Evolutionary conservation across 495 filamentous ascomycete species (phyloP).

Genomic region (Tirmania nivea): DNA sequence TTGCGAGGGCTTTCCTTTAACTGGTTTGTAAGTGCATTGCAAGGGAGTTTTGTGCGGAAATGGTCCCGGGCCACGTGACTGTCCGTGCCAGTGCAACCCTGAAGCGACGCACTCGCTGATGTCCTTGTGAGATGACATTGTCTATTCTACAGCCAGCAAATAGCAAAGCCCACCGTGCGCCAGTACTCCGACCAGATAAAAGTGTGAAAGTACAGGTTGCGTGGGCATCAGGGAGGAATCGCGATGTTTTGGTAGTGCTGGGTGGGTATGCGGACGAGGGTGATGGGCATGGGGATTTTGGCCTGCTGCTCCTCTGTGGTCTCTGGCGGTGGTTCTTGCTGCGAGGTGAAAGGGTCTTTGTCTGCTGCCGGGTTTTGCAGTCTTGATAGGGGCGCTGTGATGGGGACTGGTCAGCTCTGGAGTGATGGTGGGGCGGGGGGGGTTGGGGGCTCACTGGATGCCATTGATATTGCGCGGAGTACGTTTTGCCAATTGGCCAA

Average conservation of each 20-base stretch:
- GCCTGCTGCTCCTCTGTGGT: constrained; percentile 22
- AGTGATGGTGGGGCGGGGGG: not conserved
- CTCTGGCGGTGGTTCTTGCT: constrained; percentile 15
- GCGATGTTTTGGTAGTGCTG: constrained; percentile 24
- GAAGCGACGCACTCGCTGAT: no score
- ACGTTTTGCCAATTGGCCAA: constrained; percentile 94
- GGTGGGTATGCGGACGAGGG: constrained; percentile 58
- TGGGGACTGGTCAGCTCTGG: constrained; percentile 1
- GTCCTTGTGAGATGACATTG: no score
- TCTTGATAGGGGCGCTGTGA: constrained; percentile 3
- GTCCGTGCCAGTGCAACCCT: no score
- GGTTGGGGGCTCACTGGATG: constrained; percentile 45
- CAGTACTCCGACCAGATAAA: no score
- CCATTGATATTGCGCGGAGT: constrained; percentile 80
- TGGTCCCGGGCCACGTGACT: no score
- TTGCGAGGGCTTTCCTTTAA: no score
- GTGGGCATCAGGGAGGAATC: not conserved
- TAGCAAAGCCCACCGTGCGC: no score
- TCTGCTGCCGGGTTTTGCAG: constrained; percentile 6
- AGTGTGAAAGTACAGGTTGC: no score
- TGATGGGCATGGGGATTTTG: constrained; percentile 44
- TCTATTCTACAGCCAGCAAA: no score
- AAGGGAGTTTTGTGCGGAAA: no score
- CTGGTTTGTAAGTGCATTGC: no score
- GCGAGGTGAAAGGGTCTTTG: constrained; percentile 12